Percentiles rank a stretch among this genome's conserved stretches.
phyloP scores from a whole-genome alignment of 2,329 filamentous ascomycete species.

The Colletotrichum sp. region DNA sequence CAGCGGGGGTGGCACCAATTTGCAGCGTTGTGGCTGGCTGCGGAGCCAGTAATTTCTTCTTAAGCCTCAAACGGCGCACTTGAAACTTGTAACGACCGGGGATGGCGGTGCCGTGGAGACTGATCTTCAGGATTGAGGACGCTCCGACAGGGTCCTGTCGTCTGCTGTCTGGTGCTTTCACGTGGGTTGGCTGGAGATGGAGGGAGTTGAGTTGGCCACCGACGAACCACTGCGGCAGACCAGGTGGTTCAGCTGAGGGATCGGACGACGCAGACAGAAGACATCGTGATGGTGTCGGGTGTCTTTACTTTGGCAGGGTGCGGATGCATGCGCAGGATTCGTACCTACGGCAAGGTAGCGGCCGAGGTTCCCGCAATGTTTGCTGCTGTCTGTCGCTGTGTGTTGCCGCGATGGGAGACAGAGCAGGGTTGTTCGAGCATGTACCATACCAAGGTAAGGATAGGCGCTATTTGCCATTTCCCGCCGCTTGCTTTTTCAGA shows the following conservation, averaged over 20 bases:
- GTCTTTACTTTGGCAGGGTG: not conserved
- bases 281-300: not conserved
- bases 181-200: not conserved
- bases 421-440: not conserved
- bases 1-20: constrained; percentile 22
- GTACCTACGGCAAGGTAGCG: not conserved
- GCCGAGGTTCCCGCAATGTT: not conserved
- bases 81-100: constrained; percentile 19
- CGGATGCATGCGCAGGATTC: not conserved
- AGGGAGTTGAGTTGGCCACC: not conserved
- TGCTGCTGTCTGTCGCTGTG: not conserved
- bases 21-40: constrained; percentile 16
- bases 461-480: not conserved
- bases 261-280: not conserved
- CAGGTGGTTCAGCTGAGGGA: not conserved
- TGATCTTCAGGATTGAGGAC: constrained; percentile 11
- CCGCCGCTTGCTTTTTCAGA: not conserved
- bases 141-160: constrained; percentile 6
- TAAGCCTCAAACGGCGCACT: constrained; percentile 8
- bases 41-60: constrained; percentile 21
- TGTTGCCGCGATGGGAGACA: not conserved
- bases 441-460: not conserved
- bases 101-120: constrained; percentile 20
- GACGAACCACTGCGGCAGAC: not conserved
- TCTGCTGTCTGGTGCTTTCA: not conserved